Conservation (phyloP, 2,329 filamentous ascomycete species). For the Pseudogymnoascus destructans region DNA sequence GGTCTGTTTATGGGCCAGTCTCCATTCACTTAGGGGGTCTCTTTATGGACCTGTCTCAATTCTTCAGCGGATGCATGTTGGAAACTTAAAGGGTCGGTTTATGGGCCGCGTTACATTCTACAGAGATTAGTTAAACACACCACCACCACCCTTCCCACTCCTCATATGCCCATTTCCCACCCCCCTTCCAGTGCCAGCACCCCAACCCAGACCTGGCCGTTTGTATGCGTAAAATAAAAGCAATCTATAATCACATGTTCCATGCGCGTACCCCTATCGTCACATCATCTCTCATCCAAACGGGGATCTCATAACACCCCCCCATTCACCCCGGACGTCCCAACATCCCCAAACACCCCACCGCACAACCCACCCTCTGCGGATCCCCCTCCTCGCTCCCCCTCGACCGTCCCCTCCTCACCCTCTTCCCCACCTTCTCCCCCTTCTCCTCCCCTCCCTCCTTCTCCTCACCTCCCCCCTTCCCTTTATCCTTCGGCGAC, state of each 20-base stretch:
- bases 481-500: neutral
- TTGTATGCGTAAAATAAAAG: neutral
- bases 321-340: neutral
- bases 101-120: neutral
- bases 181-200: neutral
- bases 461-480: neutral
- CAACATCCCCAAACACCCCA: neutral
- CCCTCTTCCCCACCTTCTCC: neutral
- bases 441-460: neutral
- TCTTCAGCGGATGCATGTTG: neutral
- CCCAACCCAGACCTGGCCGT: neutral
- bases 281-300: neutral
- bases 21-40: too few species aligned
- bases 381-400: neutral
- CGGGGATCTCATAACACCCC: neutral
- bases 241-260: neutral
- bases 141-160: neutral
- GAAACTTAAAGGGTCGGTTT: neutral
- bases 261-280: neutral
- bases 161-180: neutral
- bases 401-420: neutral
- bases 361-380: neutral
- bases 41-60: too few species aligned
- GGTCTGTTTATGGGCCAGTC: too few species aligned
- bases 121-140: neutral